These are phyloP conservation scores for Plantago major DNA, from an alignment of 257 asterid genomes.

Conservation along the genomic window DNA sequence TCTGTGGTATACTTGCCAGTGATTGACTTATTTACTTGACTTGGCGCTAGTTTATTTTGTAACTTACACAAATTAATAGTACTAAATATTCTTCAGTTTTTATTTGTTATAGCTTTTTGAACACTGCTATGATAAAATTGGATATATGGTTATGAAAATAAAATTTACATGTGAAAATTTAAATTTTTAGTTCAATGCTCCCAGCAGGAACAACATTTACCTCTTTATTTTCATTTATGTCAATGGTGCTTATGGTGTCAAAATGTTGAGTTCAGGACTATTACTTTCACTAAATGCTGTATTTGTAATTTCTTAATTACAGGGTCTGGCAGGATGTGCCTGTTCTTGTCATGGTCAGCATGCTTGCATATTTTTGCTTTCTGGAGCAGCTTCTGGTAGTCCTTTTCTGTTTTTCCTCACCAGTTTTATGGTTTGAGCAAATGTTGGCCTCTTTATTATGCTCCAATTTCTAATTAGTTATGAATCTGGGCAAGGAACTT, in stretches of 20 bases:
- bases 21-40: background rate
- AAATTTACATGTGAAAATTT: too few relatives aligned
- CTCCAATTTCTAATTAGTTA: too few relatives aligned
- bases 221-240: too few relatives aligned
- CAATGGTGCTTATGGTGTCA: too few relatives aligned
- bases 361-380: conserved; percentile 95
- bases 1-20: background rate
- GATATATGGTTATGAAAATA: too few relatives aligned
- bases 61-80: background rate
- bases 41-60: background rate
- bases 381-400: conserved; percentile 97
- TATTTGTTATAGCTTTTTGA: too few relatives aligned
- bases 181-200: too few relatives aligned
- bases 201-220: too few relatives aligned
- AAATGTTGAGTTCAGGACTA: background rate
- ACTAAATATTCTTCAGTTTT: background rate
- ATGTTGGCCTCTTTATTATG: conserved; percentile 8
- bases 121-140: too few relatives aligned
- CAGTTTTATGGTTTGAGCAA: background rate
- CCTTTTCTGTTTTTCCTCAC: conserved; percentile 18
- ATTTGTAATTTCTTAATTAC: conserved; percentile 11
- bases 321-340: conserved; percentile 98
- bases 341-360: conserved; percentile 94
- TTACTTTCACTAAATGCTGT: conserved; percentile 5
- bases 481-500: too few relatives aligned